These are phyloP conservation scores for Linnemannia schmuckeri DNA, from an alignment of 192 early-diverging fungal genomes.

Conservation along the genomic window DNA sequence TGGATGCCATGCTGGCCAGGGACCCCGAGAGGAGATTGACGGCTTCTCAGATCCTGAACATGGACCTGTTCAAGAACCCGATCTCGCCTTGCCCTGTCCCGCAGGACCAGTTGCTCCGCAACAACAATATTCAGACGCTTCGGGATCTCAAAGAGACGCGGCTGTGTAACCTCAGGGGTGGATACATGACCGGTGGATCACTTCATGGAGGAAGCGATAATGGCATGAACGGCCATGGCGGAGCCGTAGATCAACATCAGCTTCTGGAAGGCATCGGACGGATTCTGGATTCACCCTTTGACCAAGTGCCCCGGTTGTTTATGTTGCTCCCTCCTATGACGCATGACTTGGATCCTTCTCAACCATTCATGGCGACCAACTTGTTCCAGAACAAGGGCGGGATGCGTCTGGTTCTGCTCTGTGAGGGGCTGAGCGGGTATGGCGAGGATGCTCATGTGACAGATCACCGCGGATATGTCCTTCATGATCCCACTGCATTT, in stretches of 20 bases:
- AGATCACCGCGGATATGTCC: constrained; percentile 41
- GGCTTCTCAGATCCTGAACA: constrained; percentile 29
- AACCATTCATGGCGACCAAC: constrained; percentile 25
- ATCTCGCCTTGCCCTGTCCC: constrained; percentile 10
- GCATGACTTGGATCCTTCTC: constrained; percentile 22
- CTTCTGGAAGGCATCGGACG: constrained; percentile 45
- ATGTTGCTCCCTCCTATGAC: constrained; percentile 48
- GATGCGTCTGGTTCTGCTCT: constrained; percentile 39
- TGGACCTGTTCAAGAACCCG: constrained; percentile 39
- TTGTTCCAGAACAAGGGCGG: constrained; percentile 32
- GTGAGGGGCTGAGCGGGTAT: constrained; percentile 42
- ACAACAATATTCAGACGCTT: constrained; percentile 40
- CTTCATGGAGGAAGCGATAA: no score
- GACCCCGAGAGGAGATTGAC: constrained; percentile 33
- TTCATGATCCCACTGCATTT: constrained; percentile 23
- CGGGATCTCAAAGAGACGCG: constrained; percentile 37
- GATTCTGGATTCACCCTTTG: constrained; percentile 45
- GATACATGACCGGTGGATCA: neutral
- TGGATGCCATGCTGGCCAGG: constrained; percentile 42
- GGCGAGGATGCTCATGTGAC: constrained; percentile 52
- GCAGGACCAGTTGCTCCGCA: constrained; percentile 27
- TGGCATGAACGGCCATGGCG: neutral
- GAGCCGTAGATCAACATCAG: constrained; percentile 22
- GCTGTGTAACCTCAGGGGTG: constrained; percentile 24
- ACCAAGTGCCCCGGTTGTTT: constrained; percentile 50